Conservation (phyloP, 2,329 filamentous ascomycete species). For the Endoconidiophora polonica region DNA sequence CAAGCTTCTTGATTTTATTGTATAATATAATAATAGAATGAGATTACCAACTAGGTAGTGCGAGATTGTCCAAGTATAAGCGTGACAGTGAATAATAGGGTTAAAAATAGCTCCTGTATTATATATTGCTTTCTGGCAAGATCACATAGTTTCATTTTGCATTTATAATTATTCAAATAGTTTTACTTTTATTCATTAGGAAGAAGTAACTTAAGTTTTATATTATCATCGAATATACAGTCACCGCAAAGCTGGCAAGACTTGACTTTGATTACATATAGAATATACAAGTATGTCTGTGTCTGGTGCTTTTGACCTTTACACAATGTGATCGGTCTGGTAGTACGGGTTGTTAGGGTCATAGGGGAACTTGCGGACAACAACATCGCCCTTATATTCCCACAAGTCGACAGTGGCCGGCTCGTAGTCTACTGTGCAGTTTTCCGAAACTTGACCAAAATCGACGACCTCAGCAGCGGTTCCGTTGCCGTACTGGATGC, state of each 20-base stretch:
- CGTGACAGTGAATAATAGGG: no score
- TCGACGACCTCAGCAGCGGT: slow-evolving; percentile 18
- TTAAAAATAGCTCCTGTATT: no score
- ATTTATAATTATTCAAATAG: no score
- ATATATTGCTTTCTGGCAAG: no score
- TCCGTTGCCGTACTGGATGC: slow-evolving; percentile 23
- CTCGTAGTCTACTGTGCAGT: slow-evolving; percentile 19
- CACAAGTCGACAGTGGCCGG: slow-evolving; percentile 18
- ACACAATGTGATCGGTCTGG: slow-evolving; percentile 12
- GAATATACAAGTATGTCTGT: background rate
- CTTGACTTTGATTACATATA: background rate
- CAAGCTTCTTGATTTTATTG: background rate
- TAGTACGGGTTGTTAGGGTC: slow-evolving; percentile 14
- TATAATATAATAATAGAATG: no score
- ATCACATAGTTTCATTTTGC: no score
- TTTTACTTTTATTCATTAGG: no score
- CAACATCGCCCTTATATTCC: slow-evolving; percentile 18
- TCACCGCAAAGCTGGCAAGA: background rate
- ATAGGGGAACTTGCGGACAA: slow-evolving; percentile 14
- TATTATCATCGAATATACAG: background rate
- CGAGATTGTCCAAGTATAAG: no score
- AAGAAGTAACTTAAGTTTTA: background rate
- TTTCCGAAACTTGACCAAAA: slow-evolving; percentile 20
- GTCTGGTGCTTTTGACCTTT: background rate
- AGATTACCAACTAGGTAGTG: no score